phyloP scores from a whole-genome alignment of 345 rosid genomes.

The Conringia planisiliqua region DNA sequence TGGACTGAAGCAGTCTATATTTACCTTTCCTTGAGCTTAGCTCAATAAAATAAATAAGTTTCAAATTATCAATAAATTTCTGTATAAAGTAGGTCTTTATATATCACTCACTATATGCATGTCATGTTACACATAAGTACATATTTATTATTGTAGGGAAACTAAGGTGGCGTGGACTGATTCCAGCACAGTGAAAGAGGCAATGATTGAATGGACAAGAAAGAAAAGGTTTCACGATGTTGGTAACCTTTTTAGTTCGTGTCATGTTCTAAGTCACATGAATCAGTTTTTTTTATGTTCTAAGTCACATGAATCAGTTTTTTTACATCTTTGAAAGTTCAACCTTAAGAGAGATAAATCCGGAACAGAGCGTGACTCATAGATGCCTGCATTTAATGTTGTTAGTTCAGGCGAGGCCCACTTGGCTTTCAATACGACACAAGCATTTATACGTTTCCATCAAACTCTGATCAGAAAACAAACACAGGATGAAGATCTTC shows the following conservation, averaged over 20 bases:
- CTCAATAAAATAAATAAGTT: neutral
- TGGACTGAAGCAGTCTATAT: neutral
- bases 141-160: neutral
- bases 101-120: conserved; percentile 2
- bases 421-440: conserved; percentile 1
- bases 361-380: conserved; percentile 1
- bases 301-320: conserved; percentile 29
- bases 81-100: neutral
- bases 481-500: conserved; percentile 20
- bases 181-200: conserved; percentile 11
- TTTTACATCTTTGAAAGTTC: neutral
- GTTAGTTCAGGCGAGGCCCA: conserved; percentile 25
- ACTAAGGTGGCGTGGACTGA: conserved; percentile 21
- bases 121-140: neutral
- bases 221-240: conserved; percentile 19
- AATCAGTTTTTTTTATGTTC: conserved; percentile 21
- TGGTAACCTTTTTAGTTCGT: conserved; percentile 17
- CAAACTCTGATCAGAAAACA: conserved; percentile 18
- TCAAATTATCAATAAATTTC: neutral
- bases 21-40: neutral
- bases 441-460: conserved; percentile 18
- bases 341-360: conserved; percentile 14
- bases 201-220: conserved; percentile 18
- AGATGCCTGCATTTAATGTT: conserved; percentile 12
- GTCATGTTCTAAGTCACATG: conserved; percentile 33